Conservation (phyloP, 306 rosid genomes). For the Cucurbita argyrosperma region DNA sequence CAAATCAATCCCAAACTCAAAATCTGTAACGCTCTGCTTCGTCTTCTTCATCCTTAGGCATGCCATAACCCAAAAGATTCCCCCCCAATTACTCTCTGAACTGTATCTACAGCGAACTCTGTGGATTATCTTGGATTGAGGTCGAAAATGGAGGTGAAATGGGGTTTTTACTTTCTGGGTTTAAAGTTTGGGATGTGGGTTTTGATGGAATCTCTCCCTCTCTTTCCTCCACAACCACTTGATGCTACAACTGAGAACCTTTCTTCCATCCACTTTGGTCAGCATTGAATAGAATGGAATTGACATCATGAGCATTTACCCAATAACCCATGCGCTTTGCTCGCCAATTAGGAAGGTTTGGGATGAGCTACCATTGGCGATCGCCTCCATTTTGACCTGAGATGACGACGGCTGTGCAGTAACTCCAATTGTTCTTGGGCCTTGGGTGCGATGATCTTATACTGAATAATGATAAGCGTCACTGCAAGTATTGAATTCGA, state of each 20-base stretch:
- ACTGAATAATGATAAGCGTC: background rate
- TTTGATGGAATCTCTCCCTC: background rate
- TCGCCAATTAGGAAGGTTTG: background rate
- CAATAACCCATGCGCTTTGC: background rate
- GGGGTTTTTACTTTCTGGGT: background rate
- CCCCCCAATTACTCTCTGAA: background rate
- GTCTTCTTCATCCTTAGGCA: constrained; percentile 36
- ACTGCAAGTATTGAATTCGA: background rate
- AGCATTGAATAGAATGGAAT: background rate
- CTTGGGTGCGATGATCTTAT: background rate
- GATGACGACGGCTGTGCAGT: background rate
- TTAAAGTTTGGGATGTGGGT: background rate
- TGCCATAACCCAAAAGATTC: constrained; percentile 47
- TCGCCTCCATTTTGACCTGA: background rate
- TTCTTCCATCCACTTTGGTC: background rate
- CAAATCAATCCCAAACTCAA: constrained; percentile 21
- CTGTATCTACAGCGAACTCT: no score
- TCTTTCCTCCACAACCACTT: background rate
- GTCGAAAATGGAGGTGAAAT: background rate
- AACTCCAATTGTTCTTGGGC: background rate
- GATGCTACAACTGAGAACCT: background rate
- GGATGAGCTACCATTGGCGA: background rate
- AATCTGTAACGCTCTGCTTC: constrained; percentile 20
- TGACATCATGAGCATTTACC: background rate
- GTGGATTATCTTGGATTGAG: background rate